These are phyloP conservation scores for Colletotrichum neosansevieriae DNA, from an alignment of 2,329 filamentous ascomycete species.

Conservation along the genomic window DNA sequence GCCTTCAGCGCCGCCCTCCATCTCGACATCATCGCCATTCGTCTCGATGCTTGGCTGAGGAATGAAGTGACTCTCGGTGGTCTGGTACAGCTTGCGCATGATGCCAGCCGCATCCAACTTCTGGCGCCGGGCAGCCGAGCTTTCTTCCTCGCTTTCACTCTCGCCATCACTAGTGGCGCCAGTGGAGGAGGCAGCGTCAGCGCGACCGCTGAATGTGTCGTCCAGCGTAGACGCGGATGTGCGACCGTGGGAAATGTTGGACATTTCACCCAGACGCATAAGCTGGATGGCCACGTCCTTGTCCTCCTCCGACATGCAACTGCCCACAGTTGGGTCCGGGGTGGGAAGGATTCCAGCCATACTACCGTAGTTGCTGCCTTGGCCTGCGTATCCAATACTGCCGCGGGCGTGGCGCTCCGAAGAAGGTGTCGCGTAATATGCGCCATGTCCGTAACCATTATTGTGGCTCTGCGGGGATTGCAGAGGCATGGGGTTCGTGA, in stretches of 20 bases:
- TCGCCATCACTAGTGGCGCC: conserved; percentile 86
- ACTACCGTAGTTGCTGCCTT: conserved; percentile 41
- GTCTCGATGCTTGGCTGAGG: conserved; percentile 53
- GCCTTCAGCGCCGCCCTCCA: conserved; percentile 54
- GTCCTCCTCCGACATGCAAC: conserved; percentile 95
- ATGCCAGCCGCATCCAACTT: conserved; percentile 61
- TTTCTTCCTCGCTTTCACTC: conserved; percentile 72
- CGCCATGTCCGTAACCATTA: conserved; percentile 65
- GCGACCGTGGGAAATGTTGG: conserved; percentile 91
- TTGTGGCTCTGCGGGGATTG: conserved; percentile 86
- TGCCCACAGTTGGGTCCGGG: conserved; percentile 96
- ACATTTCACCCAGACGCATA: conserved; percentile 94
- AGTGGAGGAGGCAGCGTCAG: conserved; percentile 86
- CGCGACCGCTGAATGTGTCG: conserved; percentile 91
- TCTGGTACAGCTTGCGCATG: conserved; percentile 62
- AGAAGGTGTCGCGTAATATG: conserved; percentile 72
- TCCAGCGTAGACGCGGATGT: conserved; percentile 94
- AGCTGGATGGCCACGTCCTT: conserved; percentile 95
- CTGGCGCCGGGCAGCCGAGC: conserved; percentile 69
- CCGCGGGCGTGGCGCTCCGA: conserved; percentile 76
- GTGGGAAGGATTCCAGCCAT: conserved; percentile 80
- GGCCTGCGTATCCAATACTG: conserved; percentile 66
- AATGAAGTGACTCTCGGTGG: conserved; percentile 65
- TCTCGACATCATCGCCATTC: conserved; percentile 72
- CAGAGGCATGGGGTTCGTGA: conserved; percentile 80